phyloP scores from a whole-genome alignment of 2,329 filamentous ascomycete species.

The Ophiostoma populinum region DNA sequence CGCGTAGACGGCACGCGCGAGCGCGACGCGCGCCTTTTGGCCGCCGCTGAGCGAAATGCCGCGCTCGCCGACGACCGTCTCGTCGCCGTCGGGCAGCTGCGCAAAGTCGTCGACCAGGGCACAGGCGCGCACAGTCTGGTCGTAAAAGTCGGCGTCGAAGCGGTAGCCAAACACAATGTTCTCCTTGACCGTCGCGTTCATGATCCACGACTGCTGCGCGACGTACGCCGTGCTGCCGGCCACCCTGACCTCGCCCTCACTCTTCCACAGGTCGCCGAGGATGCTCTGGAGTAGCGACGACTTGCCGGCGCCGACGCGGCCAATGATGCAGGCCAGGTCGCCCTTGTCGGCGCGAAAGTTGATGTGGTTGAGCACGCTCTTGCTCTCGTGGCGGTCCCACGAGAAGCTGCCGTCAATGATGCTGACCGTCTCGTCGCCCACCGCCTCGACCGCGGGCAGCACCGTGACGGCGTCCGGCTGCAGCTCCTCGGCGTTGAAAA shows the following conservation, averaged over 20 bases:
- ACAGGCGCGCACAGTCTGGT: slow-evolving; percentile 80
- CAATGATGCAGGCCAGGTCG: slow-evolving; percentile 82
- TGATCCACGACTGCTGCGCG: slow-evolving; percentile 85
- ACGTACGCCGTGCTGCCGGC: slow-evolving; percentile 80
- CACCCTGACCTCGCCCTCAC: slow-evolving; percentile 65
- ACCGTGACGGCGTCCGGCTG: slow-evolving; percentile 65
- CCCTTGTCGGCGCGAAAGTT: slow-evolving; percentile 82
- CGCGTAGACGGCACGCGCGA: slow-evolving; percentile 89
- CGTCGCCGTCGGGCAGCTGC: slow-evolving; percentile 84
- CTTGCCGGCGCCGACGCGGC: slow-evolving; percentile 87
- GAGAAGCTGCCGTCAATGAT: slow-evolving; percentile 80
- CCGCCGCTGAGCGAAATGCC: slow-evolving; percentile 92
- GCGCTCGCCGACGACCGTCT: slow-evolving; percentile 90
- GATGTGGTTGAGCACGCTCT: slow-evolving; percentile 61
- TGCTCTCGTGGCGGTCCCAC: slow-evolving; percentile 72
- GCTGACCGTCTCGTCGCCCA: slow-evolving; percentile 70
- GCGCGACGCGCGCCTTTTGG: slow-evolving; percentile 82
- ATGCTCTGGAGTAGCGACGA: slow-evolving; percentile 81
- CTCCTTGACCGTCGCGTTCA: slow-evolving; percentile 93
- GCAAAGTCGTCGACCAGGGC: slow-evolving; percentile 81
- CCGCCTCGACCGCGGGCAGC: slow-evolving; percentile 51
- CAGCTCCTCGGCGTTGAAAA: slow-evolving; percentile 75
- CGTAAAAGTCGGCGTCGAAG: slow-evolving; percentile 87
- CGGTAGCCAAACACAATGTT: slow-evolving; percentile 95
- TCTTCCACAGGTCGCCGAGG: slow-evolving; percentile 83